Evolutionary conservation across 345 rosid genomes (phyloP), one percentile per base, ranked within the genome.

Genomic region (Salix suchowensis): DNA sequence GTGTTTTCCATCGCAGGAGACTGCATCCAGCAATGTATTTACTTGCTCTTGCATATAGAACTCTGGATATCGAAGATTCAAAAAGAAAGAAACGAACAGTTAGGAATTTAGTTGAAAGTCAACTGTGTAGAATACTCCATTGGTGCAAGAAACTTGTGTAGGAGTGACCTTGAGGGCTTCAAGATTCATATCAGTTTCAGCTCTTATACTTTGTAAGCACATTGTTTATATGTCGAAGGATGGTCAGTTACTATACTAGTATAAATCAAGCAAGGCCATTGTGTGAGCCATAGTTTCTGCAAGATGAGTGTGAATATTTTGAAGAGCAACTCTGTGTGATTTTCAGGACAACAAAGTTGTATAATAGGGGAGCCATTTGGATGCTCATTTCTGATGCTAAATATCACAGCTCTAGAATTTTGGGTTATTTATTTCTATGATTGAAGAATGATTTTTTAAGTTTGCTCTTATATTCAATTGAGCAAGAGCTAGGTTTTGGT

Each of bases 11-110:
- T 85, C 81, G 67, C 90, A 95, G 97, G 90, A 93, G 97, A 82
- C 96, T 95, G 66, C 97, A 95, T 83, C 97, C 98, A 18, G 94
- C 96, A 15, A 84, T 95, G 80, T 93, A 95, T 85, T 84, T 95
- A 80, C 81, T 93, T 82, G 89, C 93, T 65, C 87, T 93, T 73
- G 99, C 97, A 23, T 95, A 93, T 82, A 87, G 98, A 85, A 90
- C 97, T 60, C 89, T 93, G 65, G 99, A 95, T 86, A 86, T 95
- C 79, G 98, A 95, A 91, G 92, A 88, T 74, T 88, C 88, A 55
- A 90, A 84, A 82, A 88, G 89, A 86, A 89, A 84, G 81, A 93
- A 90, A 80, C 77, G 71, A 82, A 77, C 88, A 19, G 30, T 87
- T 32, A 83, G 86, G 82, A 79, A 79, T 70, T 62, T 85, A 36